A percentile compares a stretch with the other conserved stretches of the same genome.
phyloP scores from a whole-genome alignment of 2,329 filamentous ascomycete species.

The Trichoderma koningiopsis region DNA sequence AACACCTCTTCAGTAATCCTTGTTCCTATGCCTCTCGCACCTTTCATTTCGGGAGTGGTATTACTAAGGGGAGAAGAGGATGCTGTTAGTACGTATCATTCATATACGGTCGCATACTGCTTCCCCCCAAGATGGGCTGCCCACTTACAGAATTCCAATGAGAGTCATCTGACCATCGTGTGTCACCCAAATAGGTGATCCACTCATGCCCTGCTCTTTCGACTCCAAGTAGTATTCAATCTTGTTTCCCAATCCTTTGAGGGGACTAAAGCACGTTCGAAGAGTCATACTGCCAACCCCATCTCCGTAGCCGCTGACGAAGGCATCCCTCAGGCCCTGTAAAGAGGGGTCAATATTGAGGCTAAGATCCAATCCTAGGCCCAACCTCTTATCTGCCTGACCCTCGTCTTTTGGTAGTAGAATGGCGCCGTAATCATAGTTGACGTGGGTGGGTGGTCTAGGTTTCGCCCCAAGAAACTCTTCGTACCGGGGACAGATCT shows the following conservation, averaged over 20 bases:
- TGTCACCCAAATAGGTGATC: slow-evolving; percentile 10
- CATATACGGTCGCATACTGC: neutral
- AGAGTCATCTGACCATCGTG: slow-evolving; percentile 4
- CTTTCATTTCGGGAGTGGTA: neutral
- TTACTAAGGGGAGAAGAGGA: neutral
- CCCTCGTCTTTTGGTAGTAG: neutral
- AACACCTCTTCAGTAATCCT: slow-evolving; percentile 19
- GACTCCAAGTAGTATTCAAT: neutral
- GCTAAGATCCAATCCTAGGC: slow-evolving; percentile 12
- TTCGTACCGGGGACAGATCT: slow-evolving; percentile 6
- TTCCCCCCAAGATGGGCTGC: neutral
- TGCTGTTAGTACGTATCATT: neutral
- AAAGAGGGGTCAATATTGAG: neutral
- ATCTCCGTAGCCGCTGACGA: neutral
- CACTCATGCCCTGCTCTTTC: slow-evolving; percentile 17
- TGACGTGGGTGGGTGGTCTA: neutral
- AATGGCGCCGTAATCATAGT: slow-evolving; percentile 14
- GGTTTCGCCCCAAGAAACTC: neutral
- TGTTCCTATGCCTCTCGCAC: neutral
- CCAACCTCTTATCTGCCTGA: neutral
- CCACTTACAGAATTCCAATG: slow-evolving; percentile 20
- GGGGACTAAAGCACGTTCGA: neutral
- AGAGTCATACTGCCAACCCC: neutral
- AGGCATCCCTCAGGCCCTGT: neutral
- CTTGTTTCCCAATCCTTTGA: neutral